Percentiles rank a stretch among this genome's conserved stretches.
phyloP scores from a whole-genome alignment of 78 protist species.

The Reticulomyxa filosa region DNA sequence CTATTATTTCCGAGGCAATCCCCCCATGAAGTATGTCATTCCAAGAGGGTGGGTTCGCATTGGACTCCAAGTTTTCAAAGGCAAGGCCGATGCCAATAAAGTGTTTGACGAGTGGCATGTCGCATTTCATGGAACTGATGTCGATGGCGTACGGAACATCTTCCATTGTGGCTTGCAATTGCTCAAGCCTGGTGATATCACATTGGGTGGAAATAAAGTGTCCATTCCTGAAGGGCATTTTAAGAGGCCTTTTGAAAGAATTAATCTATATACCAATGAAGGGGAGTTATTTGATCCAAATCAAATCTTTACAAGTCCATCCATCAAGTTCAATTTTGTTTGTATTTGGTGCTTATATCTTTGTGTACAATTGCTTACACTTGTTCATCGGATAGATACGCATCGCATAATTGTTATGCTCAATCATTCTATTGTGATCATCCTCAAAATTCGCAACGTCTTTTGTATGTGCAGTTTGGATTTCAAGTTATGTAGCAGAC shows the following conservation, averaged over 20 bases:
- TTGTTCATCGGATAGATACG: too few relatives aligned
- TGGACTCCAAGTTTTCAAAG: not conserved
- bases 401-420: not conserved
- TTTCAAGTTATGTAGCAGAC: too few relatives aligned
- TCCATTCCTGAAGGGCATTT: not conserved
- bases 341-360: too few relatives aligned
- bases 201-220: not conserved
- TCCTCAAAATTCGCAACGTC: not conserved
- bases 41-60: not conserved
- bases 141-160: not conserved
- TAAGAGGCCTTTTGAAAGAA: not conserved
- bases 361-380: too few relatives aligned
- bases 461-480: not conserved
- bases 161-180: not conserved
- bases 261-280: not conserved
- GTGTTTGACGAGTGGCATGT: not conserved
- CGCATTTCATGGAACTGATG: not conserved
- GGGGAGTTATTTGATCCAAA: not conserved
- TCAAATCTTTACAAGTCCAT: not conserved
- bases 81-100: not conserved
- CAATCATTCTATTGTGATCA: not conserved
- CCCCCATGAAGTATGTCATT: not conserved
- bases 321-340: too few relatives aligned
- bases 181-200: not conserved
- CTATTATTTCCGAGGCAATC: too few relatives aligned